Evolutionary conservation across 2,329 filamentous ascomycete species (phyloP).

Genomic region (Pezicula radicicola): DNA sequence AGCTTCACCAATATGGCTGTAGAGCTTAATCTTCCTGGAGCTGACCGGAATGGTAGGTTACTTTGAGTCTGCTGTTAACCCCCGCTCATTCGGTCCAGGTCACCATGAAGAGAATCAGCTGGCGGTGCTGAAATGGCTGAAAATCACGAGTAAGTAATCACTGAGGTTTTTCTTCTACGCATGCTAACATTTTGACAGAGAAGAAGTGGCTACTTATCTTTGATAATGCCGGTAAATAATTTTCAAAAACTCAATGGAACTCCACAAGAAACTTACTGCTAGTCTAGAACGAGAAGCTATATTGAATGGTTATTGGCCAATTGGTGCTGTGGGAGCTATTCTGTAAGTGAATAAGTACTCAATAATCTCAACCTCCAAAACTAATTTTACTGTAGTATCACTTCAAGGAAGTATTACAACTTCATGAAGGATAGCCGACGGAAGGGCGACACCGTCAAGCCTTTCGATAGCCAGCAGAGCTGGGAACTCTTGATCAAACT

Average conservation of each 20-base stretch:
- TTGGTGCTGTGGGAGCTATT: constrained; percentile 17
- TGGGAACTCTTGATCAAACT: constrained; percentile 18
- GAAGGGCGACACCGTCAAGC: constrained; percentile 17
- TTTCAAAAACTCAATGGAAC: not conserved
- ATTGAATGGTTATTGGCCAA: constrained; percentile 21
- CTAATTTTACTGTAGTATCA: constrained; percentile 9
- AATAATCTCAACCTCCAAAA: not conserved
- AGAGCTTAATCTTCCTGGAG: constrained; percentile 19
- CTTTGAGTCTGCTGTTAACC: not conserved
- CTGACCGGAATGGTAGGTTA: constrained; percentile 10
- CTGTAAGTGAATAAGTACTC: constrained; percentile 2
- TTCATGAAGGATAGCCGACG: constrained; percentile 19
- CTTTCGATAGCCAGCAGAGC: constrained; percentile 12
- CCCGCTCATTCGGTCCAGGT: constrained; percentile 1
- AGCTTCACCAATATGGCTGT: constrained; percentile 26
- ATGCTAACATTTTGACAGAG: constrained; percentile 1
- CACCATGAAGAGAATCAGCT: constrained; percentile 16
- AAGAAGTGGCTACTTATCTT: constrained; percentile 15
- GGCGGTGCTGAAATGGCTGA: constrained; percentile 14
- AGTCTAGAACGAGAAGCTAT: constrained; percentile 15
- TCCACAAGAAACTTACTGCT: not conserved
- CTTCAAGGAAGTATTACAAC: constrained; percentile 22
- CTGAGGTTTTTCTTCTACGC: not conserved
- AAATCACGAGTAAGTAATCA: constrained; percentile 9
- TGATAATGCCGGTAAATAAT: constrained; percentile 14